Percentiles rank a stretch among this genome's conserved stretches.
These are phyloP conservation scores for Darksidea phi DNA, from an alignment of 495 filamentous ascomycete genomes.

Conservation along the genomic window DNA sequence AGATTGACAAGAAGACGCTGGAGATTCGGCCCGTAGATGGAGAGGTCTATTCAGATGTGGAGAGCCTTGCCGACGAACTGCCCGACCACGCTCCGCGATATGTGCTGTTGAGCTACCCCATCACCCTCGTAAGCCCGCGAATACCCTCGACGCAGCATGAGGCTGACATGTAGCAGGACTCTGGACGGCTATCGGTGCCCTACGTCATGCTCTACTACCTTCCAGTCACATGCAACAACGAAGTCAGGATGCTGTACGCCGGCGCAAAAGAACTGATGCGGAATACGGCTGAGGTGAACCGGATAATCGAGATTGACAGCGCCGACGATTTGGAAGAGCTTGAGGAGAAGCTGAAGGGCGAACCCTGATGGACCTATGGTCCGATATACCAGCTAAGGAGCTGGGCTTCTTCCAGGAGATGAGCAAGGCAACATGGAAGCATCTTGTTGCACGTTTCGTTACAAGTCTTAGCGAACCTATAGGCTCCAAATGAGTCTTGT, in stretches of 20 bases:
- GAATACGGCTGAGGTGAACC: constrained; percentile 79
- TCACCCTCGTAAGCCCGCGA: constrained; percentile 66
- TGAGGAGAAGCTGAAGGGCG: constrained; percentile 58
- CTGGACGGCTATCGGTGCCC: constrained; percentile 66
- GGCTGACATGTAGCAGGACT: constrained; percentile 47
- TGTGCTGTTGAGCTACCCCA: constrained; percentile 82
- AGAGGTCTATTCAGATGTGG: constrained; percentile 73
- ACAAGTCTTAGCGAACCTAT: no score
- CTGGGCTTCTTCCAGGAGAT: no score
- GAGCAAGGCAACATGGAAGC: no score
- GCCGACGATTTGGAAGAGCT: constrained; percentile 75
- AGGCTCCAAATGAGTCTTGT: no score
- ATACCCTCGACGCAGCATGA: background rate
- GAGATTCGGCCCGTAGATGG: constrained; percentile 80
- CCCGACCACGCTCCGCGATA: constrained; percentile 91
- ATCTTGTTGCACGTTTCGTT: no score
- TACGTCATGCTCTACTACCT: constrained; percentile 94
- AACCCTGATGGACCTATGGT: background rate
- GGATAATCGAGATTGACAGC: constrained; percentile 73
- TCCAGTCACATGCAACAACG: constrained; percentile 80
- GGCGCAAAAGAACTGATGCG: constrained; percentile 93
- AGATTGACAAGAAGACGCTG: constrained; percentile 81
- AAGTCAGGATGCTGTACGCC: constrained; percentile 89
- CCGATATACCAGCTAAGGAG: no score
- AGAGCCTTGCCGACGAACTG: constrained; percentile 79